phyloP scores from a whole-genome alignment of 192 early-diverging fungal species.

The Martensiomyces pterosporus region DNA sequence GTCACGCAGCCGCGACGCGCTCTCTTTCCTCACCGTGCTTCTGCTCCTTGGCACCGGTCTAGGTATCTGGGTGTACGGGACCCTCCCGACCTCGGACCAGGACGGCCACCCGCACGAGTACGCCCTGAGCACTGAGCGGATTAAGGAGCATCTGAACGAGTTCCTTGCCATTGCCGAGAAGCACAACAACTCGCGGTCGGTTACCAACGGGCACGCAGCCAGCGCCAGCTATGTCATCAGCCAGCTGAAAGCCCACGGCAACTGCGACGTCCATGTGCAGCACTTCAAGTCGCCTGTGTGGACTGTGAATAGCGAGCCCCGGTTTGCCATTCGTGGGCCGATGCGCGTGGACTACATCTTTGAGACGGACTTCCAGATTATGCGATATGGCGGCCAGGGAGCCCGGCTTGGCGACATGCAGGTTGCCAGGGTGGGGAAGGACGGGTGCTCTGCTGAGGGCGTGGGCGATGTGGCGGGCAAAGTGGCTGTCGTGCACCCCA shows the following conservation, averaged over 20 bases:
- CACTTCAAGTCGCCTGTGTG: slow-evolving; percentile 45
- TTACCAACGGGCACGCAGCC: slow-evolving; percentile 35
- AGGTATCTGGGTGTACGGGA: slow-evolving; percentile 47
- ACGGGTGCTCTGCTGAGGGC: slow-evolving; percentile 45
- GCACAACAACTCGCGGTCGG: slow-evolving; percentile 46
- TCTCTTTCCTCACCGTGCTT: slow-evolving; percentile 28
- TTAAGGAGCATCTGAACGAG: slow-evolving; percentile 23
- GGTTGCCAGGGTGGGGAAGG: slow-evolving; percentile 42
- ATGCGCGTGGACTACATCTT: slow-evolving; percentile 22
- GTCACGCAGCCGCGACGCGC: slow-evolving; percentile 21
- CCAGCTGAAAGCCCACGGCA: slow-evolving; percentile 19
- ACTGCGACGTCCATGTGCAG: slow-evolving; percentile 39
- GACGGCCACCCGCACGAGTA: slow-evolving; percentile 40
- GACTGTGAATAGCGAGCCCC: slow-evolving; percentile 13
- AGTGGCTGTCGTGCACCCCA: slow-evolving; percentile 52
- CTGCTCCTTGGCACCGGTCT: slow-evolving; percentile 29
- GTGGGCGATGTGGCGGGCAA: slow-evolving; percentile 43
- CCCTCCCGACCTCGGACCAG: slow-evolving; percentile 40
- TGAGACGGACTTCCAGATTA: slow-evolving; percentile 41
- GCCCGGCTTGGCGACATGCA: slow-evolving; percentile 43
- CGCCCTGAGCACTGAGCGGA: slow-evolving; percentile 32
- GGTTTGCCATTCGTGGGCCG: slow-evolving; percentile 11
- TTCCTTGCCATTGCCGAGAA: slow-evolving; percentile 32
- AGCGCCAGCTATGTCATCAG: slow-evolving; percentile 37
- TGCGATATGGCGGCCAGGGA: slow-evolving; percentile 58